These are phyloP conservation scores for Triangularia setosa DNA, from an alignment of 2,329 filamentous ascomycete species.

Conservation along the genomic window DNA sequence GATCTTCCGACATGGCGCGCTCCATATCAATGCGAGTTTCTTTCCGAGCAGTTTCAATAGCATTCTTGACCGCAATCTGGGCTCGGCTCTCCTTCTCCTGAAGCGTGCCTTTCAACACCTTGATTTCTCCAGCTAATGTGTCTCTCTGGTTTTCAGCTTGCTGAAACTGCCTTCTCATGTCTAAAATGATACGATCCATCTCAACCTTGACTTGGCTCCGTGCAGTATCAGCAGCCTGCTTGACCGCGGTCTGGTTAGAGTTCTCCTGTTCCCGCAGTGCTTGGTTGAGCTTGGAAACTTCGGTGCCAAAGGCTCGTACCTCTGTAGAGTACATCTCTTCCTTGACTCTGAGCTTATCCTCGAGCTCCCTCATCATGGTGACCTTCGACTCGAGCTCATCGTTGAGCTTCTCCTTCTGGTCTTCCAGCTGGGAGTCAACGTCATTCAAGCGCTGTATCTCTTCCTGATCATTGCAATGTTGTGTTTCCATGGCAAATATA, in stretches of 20 bases:
- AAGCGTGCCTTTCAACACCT: constrained; percentile 21
- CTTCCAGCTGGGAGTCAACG: not conserved
- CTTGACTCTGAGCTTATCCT: constrained; percentile 19
- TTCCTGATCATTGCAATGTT: not conserved
- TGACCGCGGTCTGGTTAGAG: constrained; percentile 11
- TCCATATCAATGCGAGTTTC: constrained; percentile 32
- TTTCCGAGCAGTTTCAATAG: constrained; percentile 29
- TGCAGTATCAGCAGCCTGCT: constrained; percentile 30
- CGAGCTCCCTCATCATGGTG: constrained; percentile 18
- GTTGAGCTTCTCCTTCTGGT: constrained; percentile 16
- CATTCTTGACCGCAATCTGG: constrained; percentile 21
- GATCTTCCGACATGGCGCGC: constrained; percentile 20
- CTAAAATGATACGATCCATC: constrained; percentile 27
- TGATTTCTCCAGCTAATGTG: constrained; percentile 20
- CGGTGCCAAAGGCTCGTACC: constrained; percentile 16
- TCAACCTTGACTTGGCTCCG: constrained; percentile 31
- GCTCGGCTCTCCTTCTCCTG: constrained; percentile 20
- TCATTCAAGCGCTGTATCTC: constrained; percentile 10
- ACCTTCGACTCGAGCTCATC: constrained; percentile 19
- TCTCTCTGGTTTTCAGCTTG: constrained; percentile 23
- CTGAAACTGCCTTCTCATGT: constrained; percentile 27
- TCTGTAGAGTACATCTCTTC: constrained; percentile 16
- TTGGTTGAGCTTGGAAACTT: constrained; percentile 20
- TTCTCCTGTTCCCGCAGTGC: constrained; percentile 23
- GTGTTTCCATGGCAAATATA: constrained; percentile 1